These are phyloP conservation scores for Spiraea crenata DNA, from an alignment of 331 rosid genomes.

Conservation along the genomic window DNA sequence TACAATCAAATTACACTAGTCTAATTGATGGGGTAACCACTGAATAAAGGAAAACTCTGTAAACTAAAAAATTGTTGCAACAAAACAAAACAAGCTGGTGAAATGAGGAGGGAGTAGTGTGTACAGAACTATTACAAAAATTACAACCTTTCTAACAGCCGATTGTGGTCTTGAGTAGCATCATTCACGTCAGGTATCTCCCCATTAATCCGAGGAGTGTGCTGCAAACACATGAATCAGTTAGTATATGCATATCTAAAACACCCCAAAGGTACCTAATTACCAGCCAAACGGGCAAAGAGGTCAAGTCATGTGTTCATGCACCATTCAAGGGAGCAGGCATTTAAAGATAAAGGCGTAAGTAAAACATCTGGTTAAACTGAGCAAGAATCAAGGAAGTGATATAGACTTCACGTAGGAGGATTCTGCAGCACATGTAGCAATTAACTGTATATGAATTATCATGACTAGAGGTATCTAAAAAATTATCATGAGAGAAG, in stretches of 20 bases:
- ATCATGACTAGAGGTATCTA: too few species aligned
- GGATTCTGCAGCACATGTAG: not conserved
- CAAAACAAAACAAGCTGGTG: conserved; percentile 11
- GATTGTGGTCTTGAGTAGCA: conserved; percentile 83
- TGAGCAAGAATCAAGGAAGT: not conserved
- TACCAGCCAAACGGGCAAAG: conserved; percentile 9
- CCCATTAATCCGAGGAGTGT: conserved; percentile 88
- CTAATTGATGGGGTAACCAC: not conserved
- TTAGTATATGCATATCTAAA: conserved; percentile 31
- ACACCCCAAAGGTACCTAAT: conserved; percentile 18
- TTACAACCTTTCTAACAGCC: conserved; percentile 74
- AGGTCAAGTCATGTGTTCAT: not conserved
- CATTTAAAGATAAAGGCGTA: not conserved
- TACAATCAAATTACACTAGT: not conserved
- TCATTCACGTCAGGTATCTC: conserved; percentile 92
- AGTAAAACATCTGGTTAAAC: not conserved
- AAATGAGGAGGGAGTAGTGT: not conserved
- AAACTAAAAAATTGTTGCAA: not conserved
- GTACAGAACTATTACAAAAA: conserved; percentile 15
- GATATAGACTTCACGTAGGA: not conserved
- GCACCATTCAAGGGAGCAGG: not conserved
- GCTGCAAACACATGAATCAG: conserved; percentile 60
- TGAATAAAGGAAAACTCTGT: not conserved
- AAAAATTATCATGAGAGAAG: not conserved
- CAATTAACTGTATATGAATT: not conserved